Base-by-base conservation (phyloP, 192 early-diverging fungal species). In the Linnemannia exigua region DNA sequence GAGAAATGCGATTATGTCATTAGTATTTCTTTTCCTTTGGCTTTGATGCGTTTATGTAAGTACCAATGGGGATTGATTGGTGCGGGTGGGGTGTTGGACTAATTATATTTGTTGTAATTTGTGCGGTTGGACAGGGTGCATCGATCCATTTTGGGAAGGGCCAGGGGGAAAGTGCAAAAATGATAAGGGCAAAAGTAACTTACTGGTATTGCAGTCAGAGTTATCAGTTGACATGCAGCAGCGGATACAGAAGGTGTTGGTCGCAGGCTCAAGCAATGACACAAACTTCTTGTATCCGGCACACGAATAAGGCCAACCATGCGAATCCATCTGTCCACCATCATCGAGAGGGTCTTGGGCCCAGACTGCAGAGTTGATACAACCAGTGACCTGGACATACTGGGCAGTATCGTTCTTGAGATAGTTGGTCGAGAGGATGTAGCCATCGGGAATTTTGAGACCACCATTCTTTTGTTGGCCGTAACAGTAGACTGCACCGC, bases 181-280 rank as follows among this genome's bases (percentile, higher is more conserved):
- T 11, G 20, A 35, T 17, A 36, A 20, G 19, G 20, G n/a, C 38
- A 79, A 22, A 48, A 31, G 37, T 19, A 47, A 82, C 75, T 68
- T 77, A 83, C 80, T 77, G 61, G 80, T 82, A 33, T 82, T 50
- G 61, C 80, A 77, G 46, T 79, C 61, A 28, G n/a, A 44, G 33
- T 82, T 70, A 17, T 82, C 50, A 25, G 35, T 50, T 5, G 47
- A 37, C 33, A 72, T 72, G 50, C 87, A 90, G 87, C 89, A 88
- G 15, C 89, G 81, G 66, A 90, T 87, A 76, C 89, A 90, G 80
- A 86, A 90, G 19, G 82, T 88, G 61, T 87, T 85, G 36, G 83
- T 74, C 28, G 75, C 70, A 28, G 89, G 88, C 67, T 88, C 89
- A 74, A 90, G 66, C 76, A 90, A 63, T 4, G 81, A 87, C 47